Base-by-base conservation (phyloP, 352 stramenopile genomes). In the Stephanocyclus meneghinianus region DNA sequence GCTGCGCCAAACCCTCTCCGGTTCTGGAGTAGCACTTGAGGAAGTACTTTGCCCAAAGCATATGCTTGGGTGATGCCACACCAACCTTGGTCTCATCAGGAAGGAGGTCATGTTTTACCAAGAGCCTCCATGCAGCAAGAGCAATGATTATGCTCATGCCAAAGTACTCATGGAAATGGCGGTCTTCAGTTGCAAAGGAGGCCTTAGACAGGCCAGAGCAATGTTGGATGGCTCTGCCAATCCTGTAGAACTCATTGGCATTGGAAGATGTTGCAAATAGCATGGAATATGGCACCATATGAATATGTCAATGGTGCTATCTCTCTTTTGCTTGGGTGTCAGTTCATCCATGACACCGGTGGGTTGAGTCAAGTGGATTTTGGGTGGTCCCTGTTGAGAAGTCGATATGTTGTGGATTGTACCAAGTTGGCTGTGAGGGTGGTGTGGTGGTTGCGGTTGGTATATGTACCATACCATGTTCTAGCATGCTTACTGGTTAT, bases 1-100 rank as follows among this genome's bases (percentile, higher is more conserved):
- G 5, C 1, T 55, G 10, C 2, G 18, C 47, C 18, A 21, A 1
- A 16, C 15, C 47, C 2, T 55, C 47, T 55, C 18, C 47, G 2
- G 47, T 55, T 55, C 47, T 55, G 5, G 47, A 2, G 18, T 55
- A 55, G 47, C 47, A 55, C 47, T 15, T 55, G 47, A 55, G 47
- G 18, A 55, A 55, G 18, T 55, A 55, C 47, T 6, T 55, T 2
- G 5, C 10, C 47, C 47, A 55, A 21, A 55, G 47, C 47, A 55
- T n/a, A 11, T 55, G 47, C 35, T 40, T 1, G 7, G 35, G 35
- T 40, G 35, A 40, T 40, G 35, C 3, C 0, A 2, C 35, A 55
- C 47, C 18, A n/a, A 55, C 13, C 18, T 53, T 21, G 13, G n/a
- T 53, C 45, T 21, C 47, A 55, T 55, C 47, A 26, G 15, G 15